Conservation (phyloP, 208 protist genomes). For the Trypanosoma brucei region DNA sequence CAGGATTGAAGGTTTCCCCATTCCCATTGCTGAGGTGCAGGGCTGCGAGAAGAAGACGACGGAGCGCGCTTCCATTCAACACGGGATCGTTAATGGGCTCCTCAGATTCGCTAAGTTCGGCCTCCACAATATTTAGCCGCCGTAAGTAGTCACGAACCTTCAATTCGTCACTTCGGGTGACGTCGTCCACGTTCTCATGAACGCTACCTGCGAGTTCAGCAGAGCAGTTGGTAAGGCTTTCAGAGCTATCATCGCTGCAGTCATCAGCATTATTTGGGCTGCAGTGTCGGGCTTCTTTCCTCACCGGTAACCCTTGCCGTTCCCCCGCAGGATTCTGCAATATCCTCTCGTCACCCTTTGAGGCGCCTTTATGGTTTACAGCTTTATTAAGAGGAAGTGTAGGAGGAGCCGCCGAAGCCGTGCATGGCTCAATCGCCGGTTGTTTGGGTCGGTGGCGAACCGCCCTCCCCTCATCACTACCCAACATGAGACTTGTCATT, state of each 20-base stretch:
- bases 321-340: neutral
- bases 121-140: constrained; percentile 56
- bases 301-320: neutral
- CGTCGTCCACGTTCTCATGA: neutral
- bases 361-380: too few species aligned
- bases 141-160: constrained; percentile 66
- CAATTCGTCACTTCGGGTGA: constrained; percentile 10
- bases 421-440: neutral
- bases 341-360: too few species aligned
- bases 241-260: neutral
- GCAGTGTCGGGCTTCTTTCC: too few species aligned
- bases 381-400: too few species aligned
- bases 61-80: constrained; percentile 62
- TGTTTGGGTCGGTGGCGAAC: neutral
- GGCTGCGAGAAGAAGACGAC: constrained; percentile 35
- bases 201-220: neutral
- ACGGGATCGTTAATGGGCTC: constrained; percentile 47
- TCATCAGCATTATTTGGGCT: neutral
- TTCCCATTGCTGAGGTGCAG: neutral
- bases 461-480: neutral
- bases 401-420: neutral
- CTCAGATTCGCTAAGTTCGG: constrained; percentile 13
- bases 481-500: constrained; percentile 16
- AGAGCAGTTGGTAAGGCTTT: neutral
- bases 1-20: neutral